These are phyloP conservation scores for Puya raimondii DNA, from an alignment of 176 grass and related monocot species.

Conservation along the genomic window DNA sequence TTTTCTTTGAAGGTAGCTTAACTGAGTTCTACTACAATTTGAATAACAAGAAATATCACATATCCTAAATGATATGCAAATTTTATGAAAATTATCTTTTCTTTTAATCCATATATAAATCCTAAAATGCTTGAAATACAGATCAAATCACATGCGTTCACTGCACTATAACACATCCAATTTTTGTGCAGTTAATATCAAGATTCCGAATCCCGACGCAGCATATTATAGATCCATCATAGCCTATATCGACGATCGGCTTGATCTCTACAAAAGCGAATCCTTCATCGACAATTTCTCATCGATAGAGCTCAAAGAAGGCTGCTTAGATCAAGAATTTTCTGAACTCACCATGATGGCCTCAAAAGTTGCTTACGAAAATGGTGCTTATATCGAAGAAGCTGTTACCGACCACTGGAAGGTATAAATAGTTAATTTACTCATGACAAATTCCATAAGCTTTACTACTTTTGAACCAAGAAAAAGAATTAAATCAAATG, in stretches of 20 bases:
- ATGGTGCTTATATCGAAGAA: constrained; percentile 41
- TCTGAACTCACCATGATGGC: not conserved
- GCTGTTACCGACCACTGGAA: constrained; percentile 61
- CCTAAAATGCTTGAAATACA: not conserved
- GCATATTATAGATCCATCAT: constrained; percentile 46
- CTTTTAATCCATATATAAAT: too few species aligned
- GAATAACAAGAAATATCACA: too few species aligned
- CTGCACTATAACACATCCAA: not conserved
- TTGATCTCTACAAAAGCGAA: constrained; percentile 31
- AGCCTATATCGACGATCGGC: constrained; percentile 35
- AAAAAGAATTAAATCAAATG: too few species aligned
- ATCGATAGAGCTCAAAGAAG: constrained; percentile 29
- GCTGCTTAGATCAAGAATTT: not conserved
- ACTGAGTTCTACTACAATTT: too few species aligned
- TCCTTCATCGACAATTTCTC: constrained; percentile 34
- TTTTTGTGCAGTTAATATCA: constrained; percentile 29
- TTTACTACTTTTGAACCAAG: too few species aligned
- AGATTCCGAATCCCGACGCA: constrained; percentile 31
- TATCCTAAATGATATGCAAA: too few species aligned
- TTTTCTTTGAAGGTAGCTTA: too few species aligned
- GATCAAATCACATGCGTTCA: too few species aligned
- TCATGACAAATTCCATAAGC: too few species aligned
- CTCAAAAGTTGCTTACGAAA: constrained; percentile 23
- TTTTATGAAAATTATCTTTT: too few species aligned
- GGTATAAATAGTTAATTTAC: constrained; percentile 8